These are phyloP conservation scores for Ramaria sp. DNA, from an alignment of 768 basidiomycete species.

Conservation along the genomic window DNA sequence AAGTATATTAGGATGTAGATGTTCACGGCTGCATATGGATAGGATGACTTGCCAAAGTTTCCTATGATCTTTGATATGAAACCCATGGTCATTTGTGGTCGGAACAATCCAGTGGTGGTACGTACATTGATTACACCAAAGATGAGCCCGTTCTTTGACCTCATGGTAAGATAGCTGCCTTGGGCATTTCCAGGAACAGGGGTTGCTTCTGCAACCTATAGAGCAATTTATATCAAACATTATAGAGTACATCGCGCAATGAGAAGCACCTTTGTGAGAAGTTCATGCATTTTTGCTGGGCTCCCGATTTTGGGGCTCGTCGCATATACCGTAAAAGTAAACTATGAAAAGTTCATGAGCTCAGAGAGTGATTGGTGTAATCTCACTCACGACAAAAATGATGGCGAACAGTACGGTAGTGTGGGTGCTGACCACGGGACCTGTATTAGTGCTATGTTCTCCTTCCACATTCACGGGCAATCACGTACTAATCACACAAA, in stretches of 20 bases:
- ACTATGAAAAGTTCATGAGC: background rate
- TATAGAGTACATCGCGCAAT: background rate
- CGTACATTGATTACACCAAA: slow-evolving; percentile 73
- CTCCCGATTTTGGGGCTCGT: slow-evolving; percentile 75
- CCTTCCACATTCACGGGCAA: background rate
- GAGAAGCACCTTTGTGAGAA: slow-evolving; percentile 37
- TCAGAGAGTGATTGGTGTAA: background rate
- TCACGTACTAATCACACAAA: slow-evolving; percentile 74
- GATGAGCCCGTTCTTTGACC: slow-evolving; percentile 65
- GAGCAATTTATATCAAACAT: background rate
- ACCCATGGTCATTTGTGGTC: background rate
- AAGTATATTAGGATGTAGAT: slow-evolving; percentile 8
- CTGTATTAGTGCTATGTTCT: background rate
- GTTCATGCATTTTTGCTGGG: slow-evolving; percentile 64
- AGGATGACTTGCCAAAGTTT: slow-evolving; percentile 55
- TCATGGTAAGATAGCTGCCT: slow-evolving; percentile 72
- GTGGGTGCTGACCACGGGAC: slow-evolving; percentile 50
- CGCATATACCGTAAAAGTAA: slow-evolving; percentile 67
- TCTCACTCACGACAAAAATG: slow-evolving; percentile 50
- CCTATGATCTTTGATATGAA: slow-evolving; percentile 40
- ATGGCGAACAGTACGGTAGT: slow-evolving; percentile 81
- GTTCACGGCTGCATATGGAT: background rate
- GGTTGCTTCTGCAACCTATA: slow-evolving; percentile 29
- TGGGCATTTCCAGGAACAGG: slow-evolving; percentile 78
- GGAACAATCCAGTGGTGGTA: background rate